Conservation (phyloP, 495 filamentous ascomycete species). For the Peziza echinospora region DNA sequence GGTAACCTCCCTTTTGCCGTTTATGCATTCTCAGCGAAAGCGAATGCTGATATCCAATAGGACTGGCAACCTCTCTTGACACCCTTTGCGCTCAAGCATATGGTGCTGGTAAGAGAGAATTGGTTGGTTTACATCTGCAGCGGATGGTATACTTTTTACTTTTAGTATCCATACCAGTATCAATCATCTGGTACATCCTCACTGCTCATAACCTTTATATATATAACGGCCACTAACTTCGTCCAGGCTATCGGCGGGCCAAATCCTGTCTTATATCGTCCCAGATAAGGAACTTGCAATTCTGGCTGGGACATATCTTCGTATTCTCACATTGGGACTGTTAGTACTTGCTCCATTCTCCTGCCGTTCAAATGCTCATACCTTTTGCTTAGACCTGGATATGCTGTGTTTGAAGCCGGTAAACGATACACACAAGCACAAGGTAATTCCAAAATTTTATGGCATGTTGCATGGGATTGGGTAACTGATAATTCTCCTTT, state of each 20-base stretch:
- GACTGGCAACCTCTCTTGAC: slow-evolving; percentile 46
- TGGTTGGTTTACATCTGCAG: slow-evolving; percentile 51
- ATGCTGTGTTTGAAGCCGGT: slow-evolving; percentile 43
- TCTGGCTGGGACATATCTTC: slow-evolving; percentile 46
- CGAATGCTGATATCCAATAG: slow-evolving; percentile 4
- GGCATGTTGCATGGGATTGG: not conserved
- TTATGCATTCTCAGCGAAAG: not conserved
- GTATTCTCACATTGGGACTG: slow-evolving; percentile 39
- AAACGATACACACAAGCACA: slow-evolving; percentile 57
- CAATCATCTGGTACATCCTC: slow-evolving; percentile 31
- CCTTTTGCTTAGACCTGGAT: slow-evolving; percentile 28
- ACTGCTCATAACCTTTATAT: not conserved
- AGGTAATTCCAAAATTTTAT: slow-evolving; percentile 20
- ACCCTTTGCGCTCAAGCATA: slow-evolving; percentile 58
- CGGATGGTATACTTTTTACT: slow-evolving; percentile 47
- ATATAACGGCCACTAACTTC: too few species aligned
- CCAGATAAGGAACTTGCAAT: slow-evolving; percentile 38
- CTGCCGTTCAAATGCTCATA: not conserved
- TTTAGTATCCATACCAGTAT: slow-evolving; percentile 40
- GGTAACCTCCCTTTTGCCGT: slow-evolving; percentile 14
- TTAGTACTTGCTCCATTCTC: slow-evolving; percentile 1
- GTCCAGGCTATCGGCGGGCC: slow-evolving; percentile 24
- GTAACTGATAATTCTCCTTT: too few species aligned
- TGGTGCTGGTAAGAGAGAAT: slow-evolving; percentile 40
- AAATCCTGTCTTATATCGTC: slow-evolving; percentile 34